Percentiles rank a stretch among this genome's conserved stretches.
These are phyloP conservation scores for Plectosphaerella plurivora DNA, from an alignment of 2,329 filamentous ascomycete genomes.

Conservation along the genomic window DNA sequence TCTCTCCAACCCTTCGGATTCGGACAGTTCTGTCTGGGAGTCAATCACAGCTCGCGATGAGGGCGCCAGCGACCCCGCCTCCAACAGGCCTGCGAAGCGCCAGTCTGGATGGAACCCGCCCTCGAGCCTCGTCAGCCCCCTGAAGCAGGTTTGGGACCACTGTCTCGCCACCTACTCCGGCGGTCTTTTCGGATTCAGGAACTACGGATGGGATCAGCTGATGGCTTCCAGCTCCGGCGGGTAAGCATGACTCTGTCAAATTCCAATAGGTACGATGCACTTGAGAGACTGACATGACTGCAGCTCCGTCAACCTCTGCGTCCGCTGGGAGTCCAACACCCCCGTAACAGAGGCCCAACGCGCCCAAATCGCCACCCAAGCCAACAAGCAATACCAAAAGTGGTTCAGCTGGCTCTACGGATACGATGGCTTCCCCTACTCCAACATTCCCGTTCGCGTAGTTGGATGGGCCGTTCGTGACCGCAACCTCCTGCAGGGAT, in stretches of 20 bases:
- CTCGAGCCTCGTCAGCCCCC: conserved; percentile 11
- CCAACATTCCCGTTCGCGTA: conserved; percentile 30
- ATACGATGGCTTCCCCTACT: conserved; percentile 38
- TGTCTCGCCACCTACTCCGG: conserved; percentile 19
- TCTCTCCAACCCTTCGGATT: conserved; percentile 16
- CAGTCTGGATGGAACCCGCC: conserved; percentile 22
- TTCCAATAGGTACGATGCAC: too few species aligned
- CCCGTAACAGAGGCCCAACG: conserved; percentile 32
- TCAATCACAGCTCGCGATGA: conserved; percentile 7
- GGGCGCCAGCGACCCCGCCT: neutral
- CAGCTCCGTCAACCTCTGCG: conserved; percentile 30
- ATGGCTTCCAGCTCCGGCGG: conserved; percentile 18
- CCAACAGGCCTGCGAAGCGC: conserved; percentile 21
- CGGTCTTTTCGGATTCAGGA: conserved; percentile 19
- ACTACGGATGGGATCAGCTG: conserved; percentile 28
- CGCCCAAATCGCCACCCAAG: conserved; percentile 25
- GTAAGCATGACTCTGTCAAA: neutral
- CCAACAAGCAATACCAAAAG: conserved; percentile 29
- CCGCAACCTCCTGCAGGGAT: conserved; percentile 29
- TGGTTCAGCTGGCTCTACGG: conserved; percentile 38
- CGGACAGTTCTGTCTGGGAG: conserved; percentile 21
- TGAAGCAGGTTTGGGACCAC: conserved; percentile 25
- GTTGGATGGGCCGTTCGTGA: conserved; percentile 38
- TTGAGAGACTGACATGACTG: neutral
- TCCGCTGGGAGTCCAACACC: conserved; percentile 37